A percentile compares a stretch with the other conserved stretches of the same genome.
phyloP scores from a whole-genome alignment of 257 asterid species.

The Asclepias syriaca region DNA sequence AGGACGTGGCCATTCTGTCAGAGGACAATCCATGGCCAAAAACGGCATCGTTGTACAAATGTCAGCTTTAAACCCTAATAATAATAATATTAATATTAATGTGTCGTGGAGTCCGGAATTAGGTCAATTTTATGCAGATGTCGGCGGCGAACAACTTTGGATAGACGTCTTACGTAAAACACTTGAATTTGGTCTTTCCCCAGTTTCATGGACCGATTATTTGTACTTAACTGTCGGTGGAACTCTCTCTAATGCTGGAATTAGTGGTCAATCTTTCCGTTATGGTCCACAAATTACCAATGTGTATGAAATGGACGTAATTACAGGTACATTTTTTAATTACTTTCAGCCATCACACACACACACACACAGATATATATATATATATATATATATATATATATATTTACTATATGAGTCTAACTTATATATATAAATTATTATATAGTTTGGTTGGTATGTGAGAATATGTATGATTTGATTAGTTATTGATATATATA shows the following conservation, averaged over 20 bases:
- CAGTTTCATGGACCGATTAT: conserved; percentile 70
- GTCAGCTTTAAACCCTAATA: conserved; percentile 22
- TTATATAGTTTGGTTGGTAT: too few species aligned
- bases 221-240: conserved; percentile 67
- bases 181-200: conserved; percentile 44
- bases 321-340: conserved; percentile 43
- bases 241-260: conserved; percentile 69
- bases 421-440: background rate
- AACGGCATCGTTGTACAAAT: conserved; percentile 69
- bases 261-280: conserved; percentile 61
- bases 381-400: too few species aligned
- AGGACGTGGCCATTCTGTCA: conserved; percentile 69
- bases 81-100: conserved; percentile 15
- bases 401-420: too few species aligned
- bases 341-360: background rate
- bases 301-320: conserved; percentile 56
- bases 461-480: background rate
- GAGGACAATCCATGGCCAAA: conserved; percentile 67
- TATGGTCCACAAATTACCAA: conserved; percentile 76
- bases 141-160: conserved; percentile 68
- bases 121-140: conserved; percentile 55
- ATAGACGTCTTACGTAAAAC: conserved; percentile 42
- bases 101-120: conserved; percentile 34
- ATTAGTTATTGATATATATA: conserved; percentile 4
- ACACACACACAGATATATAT: background rate